phyloP scores from a whole-genome alignment of 257 asterid genomes.

The Solanum ossicruentum region DNA sequence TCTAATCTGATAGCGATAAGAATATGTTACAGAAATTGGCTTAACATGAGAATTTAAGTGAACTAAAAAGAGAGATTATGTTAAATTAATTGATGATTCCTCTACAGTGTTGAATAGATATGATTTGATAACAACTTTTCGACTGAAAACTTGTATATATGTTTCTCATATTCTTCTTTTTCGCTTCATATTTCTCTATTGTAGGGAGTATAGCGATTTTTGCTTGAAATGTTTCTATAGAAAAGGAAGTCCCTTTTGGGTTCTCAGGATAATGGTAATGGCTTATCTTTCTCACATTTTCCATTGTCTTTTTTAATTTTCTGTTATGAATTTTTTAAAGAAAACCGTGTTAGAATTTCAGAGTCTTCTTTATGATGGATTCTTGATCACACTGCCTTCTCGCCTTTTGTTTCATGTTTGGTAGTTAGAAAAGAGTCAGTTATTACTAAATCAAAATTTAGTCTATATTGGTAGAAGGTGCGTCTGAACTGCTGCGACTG shows the following conservation, averaged over 20 bases:
- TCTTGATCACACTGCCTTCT: too few species aligned
- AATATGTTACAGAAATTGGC: too few species aligned
- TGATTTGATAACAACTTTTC: not conserved
- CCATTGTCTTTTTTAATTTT: not conserved
- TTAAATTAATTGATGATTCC: not conserved
- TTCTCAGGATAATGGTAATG: not conserved
- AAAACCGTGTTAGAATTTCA: not conserved
- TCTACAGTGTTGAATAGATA: not conserved
- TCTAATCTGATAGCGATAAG: too few species aligned
- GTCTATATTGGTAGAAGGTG: too few species aligned
- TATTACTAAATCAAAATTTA: too few species aligned
- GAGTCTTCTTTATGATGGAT: not conserved
- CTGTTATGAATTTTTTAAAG: not conserved
- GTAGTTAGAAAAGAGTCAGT: too few species aligned
- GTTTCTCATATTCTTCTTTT: not conserved
- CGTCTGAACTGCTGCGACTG: rapidly evolving
- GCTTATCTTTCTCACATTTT: not conserved
- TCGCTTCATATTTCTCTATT: too few species aligned
- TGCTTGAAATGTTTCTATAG: not conserved
- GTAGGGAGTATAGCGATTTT: not conserved
- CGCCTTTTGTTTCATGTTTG: too few species aligned
- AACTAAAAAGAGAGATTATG: not conserved
- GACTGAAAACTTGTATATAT: not conserved
- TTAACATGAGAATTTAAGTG: too few species aligned
- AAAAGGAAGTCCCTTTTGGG: not conserved